phyloP scores from a whole-genome alignment of 768 basidiomycete genomes.

The Rhodotorula toruloides region DNA sequence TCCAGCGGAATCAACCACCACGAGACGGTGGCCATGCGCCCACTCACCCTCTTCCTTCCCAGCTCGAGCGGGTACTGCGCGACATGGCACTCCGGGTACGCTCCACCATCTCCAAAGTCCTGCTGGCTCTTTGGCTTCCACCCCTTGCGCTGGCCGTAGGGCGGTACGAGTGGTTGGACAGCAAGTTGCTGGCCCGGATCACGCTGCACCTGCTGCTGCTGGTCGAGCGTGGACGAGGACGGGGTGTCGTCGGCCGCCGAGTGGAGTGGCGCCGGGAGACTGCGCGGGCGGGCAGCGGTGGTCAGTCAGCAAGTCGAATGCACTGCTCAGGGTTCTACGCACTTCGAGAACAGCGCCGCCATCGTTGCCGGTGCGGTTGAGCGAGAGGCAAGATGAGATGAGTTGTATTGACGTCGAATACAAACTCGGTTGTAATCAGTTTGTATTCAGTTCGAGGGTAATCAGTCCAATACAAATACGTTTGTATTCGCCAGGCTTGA shows the following conservation, averaged over 20 bases:
- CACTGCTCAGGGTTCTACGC: not conserved
- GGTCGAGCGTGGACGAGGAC: not conserved
- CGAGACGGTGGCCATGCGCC: too few species aligned
- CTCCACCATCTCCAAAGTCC: conserved; percentile 63
- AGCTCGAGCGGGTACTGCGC: conserved; percentile 95
- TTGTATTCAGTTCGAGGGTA: too few species aligned
- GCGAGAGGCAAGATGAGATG: not conserved
- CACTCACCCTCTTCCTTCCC: conserved; percentile 72
- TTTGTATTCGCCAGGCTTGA: too few species aligned
- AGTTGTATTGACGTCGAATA: too few species aligned
- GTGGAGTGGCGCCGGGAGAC: conserved; percentile 34
- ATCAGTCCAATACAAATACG: too few species aligned
- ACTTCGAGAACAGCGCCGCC: conserved; percentile 27
- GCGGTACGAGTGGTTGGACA: conserved; percentile 55
- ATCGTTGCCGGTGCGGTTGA: not conserved
- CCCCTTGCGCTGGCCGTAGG: conserved; percentile 75
- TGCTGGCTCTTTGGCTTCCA: conserved; percentile 80
- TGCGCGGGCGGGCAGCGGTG: not conserved
- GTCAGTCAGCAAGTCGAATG: not conserved
- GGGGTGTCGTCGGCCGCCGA: not conserved
- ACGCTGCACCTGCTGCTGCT: not conserved
- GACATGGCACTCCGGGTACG: conserved; percentile 82
- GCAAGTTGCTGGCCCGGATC: too few species aligned
- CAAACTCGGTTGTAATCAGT: too few species aligned
- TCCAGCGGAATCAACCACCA: too few species aligned